phyloP scores from a whole-genome alignment of 2,329 filamentous ascomycete genomes.

The Leptosphaerulina australis region DNA sequence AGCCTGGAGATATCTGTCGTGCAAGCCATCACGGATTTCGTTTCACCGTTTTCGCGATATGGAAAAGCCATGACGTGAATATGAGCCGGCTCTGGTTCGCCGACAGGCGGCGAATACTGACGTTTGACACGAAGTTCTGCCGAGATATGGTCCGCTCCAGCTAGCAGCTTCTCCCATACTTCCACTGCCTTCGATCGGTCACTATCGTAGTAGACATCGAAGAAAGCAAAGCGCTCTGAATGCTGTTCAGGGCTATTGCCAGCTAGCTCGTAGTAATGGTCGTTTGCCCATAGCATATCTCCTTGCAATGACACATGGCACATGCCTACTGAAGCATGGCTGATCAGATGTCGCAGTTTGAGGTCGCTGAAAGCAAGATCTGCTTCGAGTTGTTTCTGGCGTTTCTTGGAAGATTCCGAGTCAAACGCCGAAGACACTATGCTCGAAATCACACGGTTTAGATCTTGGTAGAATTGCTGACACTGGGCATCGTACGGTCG shows the following conservation, averaged over 20 bases:
- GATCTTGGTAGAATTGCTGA: conserved; percentile 41
- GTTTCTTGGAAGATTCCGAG: conserved; percentile 27
- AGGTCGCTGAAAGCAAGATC: conserved; percentile 44
- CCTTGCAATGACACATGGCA: conserved; percentile 40
- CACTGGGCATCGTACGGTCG: conserved; percentile 41
- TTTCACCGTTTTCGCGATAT: conserved; percentile 37
- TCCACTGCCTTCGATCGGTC: conserved; percentile 34
- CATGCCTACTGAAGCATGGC: conserved; percentile 46
- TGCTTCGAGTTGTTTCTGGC: conserved; percentile 42
- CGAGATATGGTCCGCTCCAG: conserved; percentile 34
- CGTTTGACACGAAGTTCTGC: conserved; percentile 41
- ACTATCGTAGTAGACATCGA: conserved; percentile 38
- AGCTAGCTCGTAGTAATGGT: conserved; percentile 42
- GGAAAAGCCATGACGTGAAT: conserved; percentile 45
- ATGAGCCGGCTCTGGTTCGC: conserved; percentile 39
- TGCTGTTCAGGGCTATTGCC: conserved; percentile 30
- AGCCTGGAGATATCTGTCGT: conserved; percentile 49
- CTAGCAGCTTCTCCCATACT: conserved; percentile 32
- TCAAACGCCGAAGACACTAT: conserved; percentile 34
- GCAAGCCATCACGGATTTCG: conserved; percentile 47
- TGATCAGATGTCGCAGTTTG: conserved; percentile 44
- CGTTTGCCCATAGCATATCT: conserved; percentile 44
- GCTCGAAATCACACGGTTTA: conserved; percentile 42
- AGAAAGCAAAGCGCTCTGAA: conserved; percentile 22
- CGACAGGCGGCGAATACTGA: conserved; percentile 38